Evolutionary conservation across 176 grass and related monocot genomes (phyloP), one percentile per base, ranked within the genome.

Genomic region (Lolium multiflorum): DNA sequence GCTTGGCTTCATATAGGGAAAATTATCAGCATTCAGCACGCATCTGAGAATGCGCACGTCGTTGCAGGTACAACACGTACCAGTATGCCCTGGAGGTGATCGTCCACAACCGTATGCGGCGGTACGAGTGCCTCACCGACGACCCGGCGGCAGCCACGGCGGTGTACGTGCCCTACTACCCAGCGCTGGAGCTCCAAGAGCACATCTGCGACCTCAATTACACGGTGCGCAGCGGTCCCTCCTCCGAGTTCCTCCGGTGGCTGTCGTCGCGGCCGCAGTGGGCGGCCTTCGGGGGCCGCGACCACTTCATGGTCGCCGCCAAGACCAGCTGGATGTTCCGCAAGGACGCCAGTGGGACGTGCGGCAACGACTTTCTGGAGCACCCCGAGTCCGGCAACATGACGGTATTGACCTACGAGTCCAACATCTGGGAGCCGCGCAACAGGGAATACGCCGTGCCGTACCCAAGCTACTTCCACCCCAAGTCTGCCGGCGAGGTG

Each of bases 261-360:
- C n/a, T 60, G 20, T 60, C 57, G 20, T 60, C 57, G 3, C n/a
- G 9, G n/a, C 57, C 57, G n/a, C 57, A 60, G 57, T 60, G 57
- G 57, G 57, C n/a, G 2, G 57, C 57, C 57, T 60, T 59, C 8
- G 20, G 57, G 0, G 57, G 57, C 2, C 57, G 57, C 3, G 57
- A 60, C 57, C 57, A 60, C 57, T 60, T 60, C 57, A 60, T 60
- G 57, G 57, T 60, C 57, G 57, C 57, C 57, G 57, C 57, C n/a
- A 60, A 60, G 57, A 60, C 57, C 3, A 22, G 20, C 57, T 60
- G 57, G 57, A 60, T 60, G 57, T 9, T 60, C 57, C 57, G 50
- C 2, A 21, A 60, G 20, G 8, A 11, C 57, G 20, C 20, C 8
- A 9, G 20, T n/a, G n/a, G 2, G 57, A 1, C 0, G 7, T 60